These are phyloP conservation scores for Coemansia sp. DNA, from an alignment of 192 early-diverging fungal species.

Conservation along the genomic window DNA sequence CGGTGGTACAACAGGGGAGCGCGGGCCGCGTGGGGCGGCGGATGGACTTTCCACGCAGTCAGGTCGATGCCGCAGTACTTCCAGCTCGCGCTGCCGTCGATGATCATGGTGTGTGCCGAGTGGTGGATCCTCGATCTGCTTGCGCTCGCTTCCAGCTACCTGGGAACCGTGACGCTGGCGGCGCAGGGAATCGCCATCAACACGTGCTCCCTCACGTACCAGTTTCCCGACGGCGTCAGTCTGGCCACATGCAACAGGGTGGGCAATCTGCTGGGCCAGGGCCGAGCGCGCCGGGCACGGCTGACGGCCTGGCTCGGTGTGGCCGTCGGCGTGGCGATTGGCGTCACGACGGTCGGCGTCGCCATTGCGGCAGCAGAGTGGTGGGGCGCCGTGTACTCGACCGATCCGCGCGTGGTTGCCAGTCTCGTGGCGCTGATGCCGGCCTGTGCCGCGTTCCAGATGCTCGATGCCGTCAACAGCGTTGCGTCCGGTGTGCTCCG, in stretches of 20 bases:
- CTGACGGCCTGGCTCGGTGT: conserved; percentile 41
- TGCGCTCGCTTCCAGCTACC: conserved; percentile 56
- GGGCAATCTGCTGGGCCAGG: conserved; percentile 57
- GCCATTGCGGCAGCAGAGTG: conserved; percentile 29
- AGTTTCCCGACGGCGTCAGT: conserved; percentile 58
- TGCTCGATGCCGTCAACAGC: conserved; percentile 61
- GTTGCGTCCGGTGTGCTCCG: conserved; percentile 62
- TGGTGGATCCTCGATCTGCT: conserved; percentile 60
- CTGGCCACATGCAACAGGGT: conserved; percentile 57
- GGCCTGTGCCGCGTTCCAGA: conserved; percentile 72
- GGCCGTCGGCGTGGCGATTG: conserved; percentile 12
- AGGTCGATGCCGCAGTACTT: conserved; percentile 56
- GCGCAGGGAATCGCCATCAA: conserved; percentile 64
- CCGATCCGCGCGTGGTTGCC: conserved; percentile 66
- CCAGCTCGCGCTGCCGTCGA: conserved; percentile 68
- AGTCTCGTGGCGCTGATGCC: conserved; percentile 78
- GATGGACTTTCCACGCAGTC: conserved; percentile 54
- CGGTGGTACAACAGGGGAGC: conserved; percentile 53
- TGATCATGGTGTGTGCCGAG: conserved; percentile 73
- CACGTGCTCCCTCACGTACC: conserved; percentile 55
- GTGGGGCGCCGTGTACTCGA: conserved; percentile 64
- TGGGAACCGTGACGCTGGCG: conserved; percentile 59
- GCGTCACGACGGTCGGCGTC: conserved; percentile 23
- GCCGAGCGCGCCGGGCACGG: conserved; percentile 37
- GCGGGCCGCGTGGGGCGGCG: conserved; percentile 65